A percentile compares a stretch with the other conserved stretches of the same genome.
These are phyloP conservation scores for Purpureocillium lavendulum DNA, from an alignment of 2,329 filamentous ascomycete species.

Conservation along the genomic window DNA sequence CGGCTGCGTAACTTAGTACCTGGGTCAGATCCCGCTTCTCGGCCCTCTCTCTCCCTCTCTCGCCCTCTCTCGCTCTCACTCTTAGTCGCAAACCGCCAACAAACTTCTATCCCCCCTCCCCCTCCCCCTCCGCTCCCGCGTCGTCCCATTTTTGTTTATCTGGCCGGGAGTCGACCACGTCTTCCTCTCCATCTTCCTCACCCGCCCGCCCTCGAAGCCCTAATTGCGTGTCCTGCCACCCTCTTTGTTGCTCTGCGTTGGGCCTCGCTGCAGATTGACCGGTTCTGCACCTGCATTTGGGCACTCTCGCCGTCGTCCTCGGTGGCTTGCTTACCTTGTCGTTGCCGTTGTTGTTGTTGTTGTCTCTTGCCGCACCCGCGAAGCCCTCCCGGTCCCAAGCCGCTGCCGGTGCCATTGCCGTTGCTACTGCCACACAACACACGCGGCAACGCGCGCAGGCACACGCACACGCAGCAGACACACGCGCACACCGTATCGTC, in stretches of 20 bases:
- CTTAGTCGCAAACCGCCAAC: slow-evolving; percentile 2
- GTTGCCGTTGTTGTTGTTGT: background rate
- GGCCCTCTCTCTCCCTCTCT: too few relatives aligned
- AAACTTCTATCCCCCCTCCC: too few relatives aligned
- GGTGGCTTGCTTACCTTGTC: background rate
- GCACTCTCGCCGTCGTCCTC: background rate
- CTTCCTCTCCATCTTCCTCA: slow-evolving; percentile 2
- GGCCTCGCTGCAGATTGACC: too few relatives aligned
- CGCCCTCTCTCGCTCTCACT: background rate
- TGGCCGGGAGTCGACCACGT: background rate
- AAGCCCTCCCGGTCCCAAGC: too few relatives aligned
- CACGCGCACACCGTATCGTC: slow-evolving; percentile 3
- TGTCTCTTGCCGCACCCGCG: background rate
- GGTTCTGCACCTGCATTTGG: too few relatives aligned
- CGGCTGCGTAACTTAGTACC: slow-evolving; percentile 10
- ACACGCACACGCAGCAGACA: slow-evolving; percentile 4
- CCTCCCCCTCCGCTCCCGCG: too few relatives aligned
- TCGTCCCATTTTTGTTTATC: too few relatives aligned
- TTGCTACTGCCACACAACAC: background rate
- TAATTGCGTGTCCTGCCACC: too few relatives aligned
- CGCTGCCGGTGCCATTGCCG: too few relatives aligned
- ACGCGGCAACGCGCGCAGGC: background rate
- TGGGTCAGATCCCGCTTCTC: too few relatives aligned
- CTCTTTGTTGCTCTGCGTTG: too few relatives aligned
- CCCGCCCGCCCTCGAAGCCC: background rate